These are phyloP conservation scores for Fusarium papillatum DNA, from an alignment of 2,329 filamentous ascomycete species.

Conservation along the genomic window DNA sequence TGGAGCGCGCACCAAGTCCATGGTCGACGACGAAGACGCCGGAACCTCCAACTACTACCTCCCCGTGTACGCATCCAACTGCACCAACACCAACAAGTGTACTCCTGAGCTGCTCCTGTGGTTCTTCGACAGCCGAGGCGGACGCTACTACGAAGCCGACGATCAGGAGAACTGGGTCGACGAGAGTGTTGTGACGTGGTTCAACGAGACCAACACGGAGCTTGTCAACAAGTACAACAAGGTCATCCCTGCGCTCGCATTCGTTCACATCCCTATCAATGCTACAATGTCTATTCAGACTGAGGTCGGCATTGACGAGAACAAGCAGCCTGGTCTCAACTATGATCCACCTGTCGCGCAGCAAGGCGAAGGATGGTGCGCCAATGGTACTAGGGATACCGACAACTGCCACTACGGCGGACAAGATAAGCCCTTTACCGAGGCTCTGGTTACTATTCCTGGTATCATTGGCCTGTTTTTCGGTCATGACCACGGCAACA, in stretches of 20 bases:
- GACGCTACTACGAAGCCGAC: constrained; percentile 60
- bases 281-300: constrained; percentile 57
- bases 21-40: constrained; percentile 52
- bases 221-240: constrained; percentile 46
- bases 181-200: constrained; percentile 59
- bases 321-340: constrained; percentile 60
- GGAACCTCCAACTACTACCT: constrained; percentile 64
- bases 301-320: constrained; percentile 49
- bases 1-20: constrained; percentile 55
- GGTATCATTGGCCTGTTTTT: constrained; percentile 72
- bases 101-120: constrained; percentile 68
- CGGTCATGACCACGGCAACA: constrained; percentile 76
- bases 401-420: constrained; percentile 57
- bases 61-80: constrained; percentile 56
- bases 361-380: constrained; percentile 61
- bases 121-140: constrained; percentile 80
- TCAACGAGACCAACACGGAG: constrained; percentile 47
- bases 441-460: constrained; percentile 65
- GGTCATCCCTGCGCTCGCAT: constrained; percentile 59
- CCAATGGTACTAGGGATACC: constrained; percentile 51
- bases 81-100: constrained; percentile 47
- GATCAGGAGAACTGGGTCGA: constrained; percentile 60
- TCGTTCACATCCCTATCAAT: constrained; percentile 63
- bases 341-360: constrained; percentile 56
- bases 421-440: constrained; percentile 74